Base-by-base conservation (phyloP, 305 asterid species). In the Solanum hybrid region DNA sequence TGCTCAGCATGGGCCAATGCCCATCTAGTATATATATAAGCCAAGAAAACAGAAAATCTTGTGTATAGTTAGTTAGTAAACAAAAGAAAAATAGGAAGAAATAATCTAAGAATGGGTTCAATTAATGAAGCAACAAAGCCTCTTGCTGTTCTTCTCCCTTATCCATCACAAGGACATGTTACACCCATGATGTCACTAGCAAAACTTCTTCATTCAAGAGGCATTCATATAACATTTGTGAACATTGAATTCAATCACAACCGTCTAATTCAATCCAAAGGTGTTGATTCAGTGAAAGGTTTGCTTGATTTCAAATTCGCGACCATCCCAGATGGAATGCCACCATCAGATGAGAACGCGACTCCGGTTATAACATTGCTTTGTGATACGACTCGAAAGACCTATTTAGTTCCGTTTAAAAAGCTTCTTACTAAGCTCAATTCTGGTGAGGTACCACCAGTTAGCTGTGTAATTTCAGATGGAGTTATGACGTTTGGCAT, bases 131-230 rank as follows among this genome's bases (percentile, higher is more conserved):
- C 89, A 35, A 20, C 2, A 81, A 94, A 94, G 37, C 96, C 96
- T 26, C 97, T 93, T 79, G 94, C 88, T 16, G 95, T 93, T 1
- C 24, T 94, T 26, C 93, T 94, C 35, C 97, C 96, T 11, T 94
- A 76, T 75, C 97, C 96, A 37, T 29, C 96, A 10, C 97, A 95
- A 88, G 97, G 97, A 83, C 97, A 95, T 74, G 91, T 95, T 3
- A 92, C 29, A n/a, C 96, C 97, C 5, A 73, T 93, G 75, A 93
- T 95, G 96, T 82, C 87, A 39, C 88, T 95, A 1, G 95, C 92
- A 86, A 93, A 94, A 81, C 94, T 94, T 29, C 91, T 95, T 11
- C 96, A 94, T 22, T 88, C 93, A 77, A 90, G 89, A 75, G 95
- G 95, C 77, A 93, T 94, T 89, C 91, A 93, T 77, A 86, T 95